Conservation (phyloP, 2,329 filamentous ascomycete species). For the Neurospora crassa region DNA sequence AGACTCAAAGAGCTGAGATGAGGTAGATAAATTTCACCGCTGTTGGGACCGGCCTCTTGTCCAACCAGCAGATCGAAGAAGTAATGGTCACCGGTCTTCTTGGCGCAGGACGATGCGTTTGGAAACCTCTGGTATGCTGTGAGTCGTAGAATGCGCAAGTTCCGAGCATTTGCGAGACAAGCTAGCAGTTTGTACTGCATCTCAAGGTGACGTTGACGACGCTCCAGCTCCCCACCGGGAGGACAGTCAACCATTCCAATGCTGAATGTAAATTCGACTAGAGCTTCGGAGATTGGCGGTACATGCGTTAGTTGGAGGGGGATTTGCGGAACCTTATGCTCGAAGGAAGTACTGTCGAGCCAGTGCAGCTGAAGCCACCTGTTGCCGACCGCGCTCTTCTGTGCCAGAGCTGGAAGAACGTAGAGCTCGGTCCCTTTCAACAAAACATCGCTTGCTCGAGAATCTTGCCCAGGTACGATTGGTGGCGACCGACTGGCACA, state of each 20-base stretch:
- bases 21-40: not conserved
- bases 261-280: not conserved
- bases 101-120: not conserved
- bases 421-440: not conserved
- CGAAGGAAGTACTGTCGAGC: not conserved
- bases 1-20: not conserved
- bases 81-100: not conserved
- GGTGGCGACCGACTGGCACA: not conserved
- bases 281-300: not conserved
- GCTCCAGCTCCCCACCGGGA: not conserved
- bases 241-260: not conserved
- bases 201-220: not conserved
- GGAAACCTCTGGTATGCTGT: not conserved
- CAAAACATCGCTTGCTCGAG: not conserved
- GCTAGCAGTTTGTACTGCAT: not conserved
- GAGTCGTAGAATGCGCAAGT: not conserved
- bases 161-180: not conserved
- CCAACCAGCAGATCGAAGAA: not conserved
- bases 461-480: not conserved
- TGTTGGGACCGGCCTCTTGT: not conserved
- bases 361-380: not conserved
- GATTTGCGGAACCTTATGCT: not conserved
- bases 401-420: not conserved
- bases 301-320: not conserved
- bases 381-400: not conserved